phyloP scores from a whole-genome alignment of 2,329 filamentous ascomycete genomes.

The Phialocephala subalpina region DNA sequence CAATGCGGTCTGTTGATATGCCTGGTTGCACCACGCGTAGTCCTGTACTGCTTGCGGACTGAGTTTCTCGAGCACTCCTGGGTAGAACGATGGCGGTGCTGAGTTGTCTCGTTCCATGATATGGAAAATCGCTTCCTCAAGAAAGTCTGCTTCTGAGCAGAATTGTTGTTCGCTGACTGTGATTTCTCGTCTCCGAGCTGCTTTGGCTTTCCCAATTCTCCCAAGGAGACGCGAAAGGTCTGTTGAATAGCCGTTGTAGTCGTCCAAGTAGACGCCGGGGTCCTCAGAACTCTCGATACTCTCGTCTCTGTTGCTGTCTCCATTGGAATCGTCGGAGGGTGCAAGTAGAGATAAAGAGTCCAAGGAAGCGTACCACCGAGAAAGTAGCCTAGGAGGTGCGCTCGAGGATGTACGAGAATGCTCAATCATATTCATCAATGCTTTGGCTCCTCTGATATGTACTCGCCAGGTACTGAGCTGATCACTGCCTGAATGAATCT shows the following conservation, averaged over 20 bases:
- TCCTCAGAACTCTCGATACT: conserved; percentile 35
- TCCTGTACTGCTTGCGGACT: conserved; percentile 39
- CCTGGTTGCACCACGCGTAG: conserved; percentile 50
- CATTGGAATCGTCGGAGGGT: conserved; percentile 40
- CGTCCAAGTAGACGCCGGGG: conserved; percentile 48
- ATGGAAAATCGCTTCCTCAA: conserved; percentile 46
- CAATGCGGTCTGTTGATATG: conserved; percentile 52
- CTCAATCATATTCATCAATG: conserved; percentile 36
- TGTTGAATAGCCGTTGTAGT: conserved; percentile 52
- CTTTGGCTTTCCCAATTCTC: conserved; percentile 48
- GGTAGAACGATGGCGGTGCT: conserved; percentile 43
- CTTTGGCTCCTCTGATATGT: conserved; percentile 51
- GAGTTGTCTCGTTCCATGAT: conserved; percentile 45
- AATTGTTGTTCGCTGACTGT: conserved; percentile 25
- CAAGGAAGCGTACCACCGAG: conserved; percentile 51
- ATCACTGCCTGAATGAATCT: conserved; percentile 51
- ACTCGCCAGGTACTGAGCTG: conserved; percentile 50
- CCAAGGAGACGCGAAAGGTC: conserved; percentile 49
- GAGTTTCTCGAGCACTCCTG: conserved; percentile 28
- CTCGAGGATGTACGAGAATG: neutral
- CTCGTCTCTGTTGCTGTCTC: neutral
- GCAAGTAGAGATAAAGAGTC: conserved; percentile 51
- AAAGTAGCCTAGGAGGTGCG: conserved; percentile 38
- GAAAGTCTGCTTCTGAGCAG: conserved; percentile 41
- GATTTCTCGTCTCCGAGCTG: conserved; percentile 40